Evolutionary conservation across 257 asterid genomes (phyloP), one percentile per base, ranked within the genome.

Genomic region (Galeopsis tetrahit): DNA sequence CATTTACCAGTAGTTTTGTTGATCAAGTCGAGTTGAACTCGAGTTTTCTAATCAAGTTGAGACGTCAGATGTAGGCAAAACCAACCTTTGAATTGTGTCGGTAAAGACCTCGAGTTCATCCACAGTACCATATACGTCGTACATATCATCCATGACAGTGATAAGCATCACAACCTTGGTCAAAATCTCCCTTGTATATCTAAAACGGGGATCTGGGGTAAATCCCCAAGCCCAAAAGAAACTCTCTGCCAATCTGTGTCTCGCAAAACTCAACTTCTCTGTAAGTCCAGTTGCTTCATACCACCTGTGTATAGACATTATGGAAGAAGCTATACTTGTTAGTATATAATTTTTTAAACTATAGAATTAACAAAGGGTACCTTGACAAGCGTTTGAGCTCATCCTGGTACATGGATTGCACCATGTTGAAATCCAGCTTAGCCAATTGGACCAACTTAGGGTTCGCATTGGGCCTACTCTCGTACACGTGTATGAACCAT

Each of bases 101-200:
- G 92, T 84, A 21, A 84, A 78, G 1, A 65, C 55, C 42, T 78
- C 69, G 43, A 84, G 87, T 66, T 86, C 92, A 28, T 84, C 82
- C 57, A 78, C 28, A 2, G 89, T 84, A 8, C 87, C 92, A 69
- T 82, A 77, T 0, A 84, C 75, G 9, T 86, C 86, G 57, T 86
- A 84, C 4, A 80, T 72, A 69, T 21, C 28, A 21, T 21, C 28
- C 28, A 21, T 21, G 28, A 1, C 28, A 21, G 28, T 21, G 0
- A 21, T 21, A 21, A 21, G 28, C 28, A 21, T 21, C 28, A 21
- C 28, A 21, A 21, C 28, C 28, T 21, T 21, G 28, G 28, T 21
- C 28, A 21, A 21, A 21, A 21, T 21, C 28, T 21, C 28, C 28
- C 28, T 21, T 21, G 83, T 32, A 17, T 75, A 52, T 42, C 74